These are phyloP conservation scores for Turritis glabra DNA, from an alignment of 345 rosid species.

Conservation along the genomic window DNA sequence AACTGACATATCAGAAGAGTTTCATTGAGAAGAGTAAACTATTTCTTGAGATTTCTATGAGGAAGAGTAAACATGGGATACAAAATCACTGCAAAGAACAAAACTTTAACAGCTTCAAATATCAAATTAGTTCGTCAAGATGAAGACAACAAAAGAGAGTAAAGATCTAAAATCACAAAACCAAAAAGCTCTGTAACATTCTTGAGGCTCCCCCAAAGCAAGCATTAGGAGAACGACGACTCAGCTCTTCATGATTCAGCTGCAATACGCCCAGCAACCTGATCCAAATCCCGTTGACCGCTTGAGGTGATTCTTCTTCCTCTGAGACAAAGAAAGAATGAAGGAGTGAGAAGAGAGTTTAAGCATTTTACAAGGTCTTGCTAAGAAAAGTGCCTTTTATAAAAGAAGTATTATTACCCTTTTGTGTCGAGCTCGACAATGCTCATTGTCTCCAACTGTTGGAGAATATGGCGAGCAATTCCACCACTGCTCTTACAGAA, in stretches of 20 bases:
- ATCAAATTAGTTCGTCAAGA: neutral
- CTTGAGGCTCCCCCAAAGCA: neutral
- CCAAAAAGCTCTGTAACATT: neutral
- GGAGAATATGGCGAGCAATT: constrained; percentile 72
- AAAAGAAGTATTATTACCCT: no score
- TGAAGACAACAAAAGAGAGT: neutral
- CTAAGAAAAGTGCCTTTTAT: neutral
- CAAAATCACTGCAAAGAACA: constrained; percentile 3
- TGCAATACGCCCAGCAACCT: constrained; percentile 75
- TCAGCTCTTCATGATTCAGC: constrained; percentile 42
- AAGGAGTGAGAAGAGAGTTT: neutral
- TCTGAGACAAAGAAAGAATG: constrained; percentile 34
- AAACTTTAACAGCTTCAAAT: neutral
- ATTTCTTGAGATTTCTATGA: neutral
- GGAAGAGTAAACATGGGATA: neutral
- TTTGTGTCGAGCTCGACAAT: constrained; percentile 57
- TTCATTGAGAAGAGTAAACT: neutral
- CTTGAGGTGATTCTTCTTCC: constrained; percentile 76
- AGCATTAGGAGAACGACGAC: neutral
- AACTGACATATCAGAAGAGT: neutral
- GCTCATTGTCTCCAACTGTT: constrained; percentile 61
- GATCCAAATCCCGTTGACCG: constrained; percentile 81
- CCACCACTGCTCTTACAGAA: constrained; percentile 84
- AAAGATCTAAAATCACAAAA: constrained; percentile 6
- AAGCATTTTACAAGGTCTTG: neutral